Evolutionary conservation across 768 basidiomycete species (phyloP).

Genomic region (Xerocomellus chrysenteron): DNA sequence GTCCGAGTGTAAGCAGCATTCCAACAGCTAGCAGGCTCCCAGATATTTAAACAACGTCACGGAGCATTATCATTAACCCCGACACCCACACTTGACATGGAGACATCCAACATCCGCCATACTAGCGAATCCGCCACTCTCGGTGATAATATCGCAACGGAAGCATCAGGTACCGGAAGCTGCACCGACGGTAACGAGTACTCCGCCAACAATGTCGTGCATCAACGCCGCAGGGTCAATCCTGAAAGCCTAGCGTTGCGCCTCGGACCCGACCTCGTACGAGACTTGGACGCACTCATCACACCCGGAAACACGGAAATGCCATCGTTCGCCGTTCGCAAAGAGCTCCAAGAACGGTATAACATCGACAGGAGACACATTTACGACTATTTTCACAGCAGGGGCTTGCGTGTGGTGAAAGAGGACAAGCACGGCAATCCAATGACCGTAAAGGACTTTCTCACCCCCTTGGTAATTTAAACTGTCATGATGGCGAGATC

Average conservation of each 20-base stretch:
- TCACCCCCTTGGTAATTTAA: constrained; percentile 21
- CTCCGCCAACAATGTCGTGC: constrained; percentile 3
- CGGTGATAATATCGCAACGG: background rate
- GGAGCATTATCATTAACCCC: background rate
- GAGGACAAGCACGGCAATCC: constrained; percentile 61
- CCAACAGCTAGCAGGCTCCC: constrained; percentile 10
- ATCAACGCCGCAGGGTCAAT: constrained; percentile 53
- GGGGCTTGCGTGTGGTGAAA: constrained; percentile 60
- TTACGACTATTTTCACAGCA: constrained; percentile 75
- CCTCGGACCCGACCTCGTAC: constrained; percentile 63
- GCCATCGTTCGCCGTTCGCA: constrained; percentile 70
- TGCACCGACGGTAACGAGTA: constrained; percentile 4
- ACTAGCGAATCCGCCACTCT: background rate
- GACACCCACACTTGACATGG: constrained; percentile 11
- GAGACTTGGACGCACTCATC: constrained; percentile 72
- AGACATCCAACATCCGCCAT: background rate
- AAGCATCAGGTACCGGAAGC: constrained; percentile 11
- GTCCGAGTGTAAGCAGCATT: constrained; percentile 16
- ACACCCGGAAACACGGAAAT: constrained; percentile 67
- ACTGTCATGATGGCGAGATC: background rate
- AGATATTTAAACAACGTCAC: constrained; percentile 15
- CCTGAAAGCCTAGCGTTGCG: constrained; percentile 68
- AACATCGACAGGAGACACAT: constrained; percentile 70
- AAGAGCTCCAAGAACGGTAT: constrained; percentile 69
- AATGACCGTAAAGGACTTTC: constrained; percentile 26